A percentile compares a stretch with the other conserved stretches of the same genome.
These are phyloP conservation scores for Xylogone sp. DNA, from an alignment of 2,329 filamentous ascomycete genomes.

Conservation along the genomic window DNA sequence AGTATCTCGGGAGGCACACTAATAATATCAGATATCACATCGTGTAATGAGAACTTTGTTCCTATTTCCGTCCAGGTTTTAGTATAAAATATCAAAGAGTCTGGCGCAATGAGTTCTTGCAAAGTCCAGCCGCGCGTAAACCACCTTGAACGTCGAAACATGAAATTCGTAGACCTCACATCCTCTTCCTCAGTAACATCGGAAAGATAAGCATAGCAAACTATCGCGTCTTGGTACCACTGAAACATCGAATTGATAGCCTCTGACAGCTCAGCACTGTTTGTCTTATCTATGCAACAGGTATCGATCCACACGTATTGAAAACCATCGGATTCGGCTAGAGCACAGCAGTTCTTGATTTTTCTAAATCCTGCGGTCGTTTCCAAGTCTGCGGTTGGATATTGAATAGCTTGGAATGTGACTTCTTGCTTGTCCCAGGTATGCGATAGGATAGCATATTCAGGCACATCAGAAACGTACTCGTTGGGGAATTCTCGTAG, in stretches of 20 bases:
- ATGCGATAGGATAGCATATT: constrained; percentile 12
- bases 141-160: background rate
- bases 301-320: background rate
- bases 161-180: background rate
- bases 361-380: too few relatives aligned
- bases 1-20: background rate
- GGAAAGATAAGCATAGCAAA: background rate
- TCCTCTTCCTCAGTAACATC: too few relatives aligned
- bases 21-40: constrained; percentile 3
- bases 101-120: constrained; percentile 11
- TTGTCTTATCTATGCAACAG: constrained; percentile 3
- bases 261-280: constrained; percentile 1
- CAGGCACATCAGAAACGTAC: too few relatives aligned
- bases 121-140: constrained; percentile 12
- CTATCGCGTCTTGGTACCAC: too few relatives aligned
- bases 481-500: background rate
- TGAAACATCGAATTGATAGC: too few relatives aligned
- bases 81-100: constrained; percentile 8
- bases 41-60: constrained; percentile 4
- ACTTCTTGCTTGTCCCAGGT: constrained; percentile 9
- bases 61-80: constrained; percentile 10
- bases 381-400: background rate
- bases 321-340: background rate
- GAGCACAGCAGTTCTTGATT: too few relatives aligned
- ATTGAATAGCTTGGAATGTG: constrained; percentile 5